A percentile compares a stretch with the other conserved stretches of the same genome.
These are phyloP conservation scores for Scheffersomyces titani DNA, from an alignment of 1,139 yeast genomes.

Conservation along the genomic window DNA sequence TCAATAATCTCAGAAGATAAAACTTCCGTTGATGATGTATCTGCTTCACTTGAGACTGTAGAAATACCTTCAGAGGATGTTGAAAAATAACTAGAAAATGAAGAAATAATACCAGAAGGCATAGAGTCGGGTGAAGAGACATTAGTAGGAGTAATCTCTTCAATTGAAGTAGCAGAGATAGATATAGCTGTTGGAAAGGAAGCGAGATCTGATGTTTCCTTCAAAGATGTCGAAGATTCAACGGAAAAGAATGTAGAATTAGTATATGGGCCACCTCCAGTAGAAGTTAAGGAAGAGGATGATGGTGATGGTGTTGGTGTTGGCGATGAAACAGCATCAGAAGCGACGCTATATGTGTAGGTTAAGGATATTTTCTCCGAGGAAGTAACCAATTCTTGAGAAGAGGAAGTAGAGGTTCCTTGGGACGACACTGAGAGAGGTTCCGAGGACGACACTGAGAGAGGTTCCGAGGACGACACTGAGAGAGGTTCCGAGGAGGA, in stretches of 20 bases:
- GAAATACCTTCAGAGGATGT: too few relatives aligned
- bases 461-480: too few relatives aligned
- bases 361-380: too few relatives aligned
- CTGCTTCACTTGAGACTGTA: not conserved
- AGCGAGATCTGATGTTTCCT: not conserved
- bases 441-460: too few relatives aligned
- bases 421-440: too few relatives aligned
- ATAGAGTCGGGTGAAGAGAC: not conserved
- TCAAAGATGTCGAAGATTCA: not conserved
- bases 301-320: not conserved
- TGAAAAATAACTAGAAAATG: not conserved
- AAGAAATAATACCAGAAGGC: not conserved
- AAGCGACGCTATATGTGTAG: too few relatives aligned
- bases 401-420: too few relatives aligned
- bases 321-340: not conserved
- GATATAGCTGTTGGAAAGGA: not conserved
- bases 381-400: too few relatives aligned
- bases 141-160: not conserved
- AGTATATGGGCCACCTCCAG: too few relatives aligned
- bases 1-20: not conserved
- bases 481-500: too few relatives aligned
- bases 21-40: not conserved
- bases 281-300: not conserved
- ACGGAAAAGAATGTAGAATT: not conserved
- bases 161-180: not conserved